These are phyloP conservation scores for Penicillium hesseltinei DNA, from an alignment of 2,329 filamentous ascomycete genomes.

Conservation along the genomic window DNA sequence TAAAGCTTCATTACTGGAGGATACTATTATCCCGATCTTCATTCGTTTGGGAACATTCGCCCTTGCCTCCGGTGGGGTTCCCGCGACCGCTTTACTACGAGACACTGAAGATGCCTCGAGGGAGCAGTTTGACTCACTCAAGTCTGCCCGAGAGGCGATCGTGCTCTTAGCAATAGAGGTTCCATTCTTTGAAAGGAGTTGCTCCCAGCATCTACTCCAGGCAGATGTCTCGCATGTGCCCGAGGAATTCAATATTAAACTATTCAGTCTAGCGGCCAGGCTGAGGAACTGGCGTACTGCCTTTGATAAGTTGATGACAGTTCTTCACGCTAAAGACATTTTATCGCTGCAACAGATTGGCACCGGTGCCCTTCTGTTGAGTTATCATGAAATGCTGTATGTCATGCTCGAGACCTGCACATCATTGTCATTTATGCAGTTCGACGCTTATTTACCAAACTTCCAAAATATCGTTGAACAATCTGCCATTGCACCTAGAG, in stretches of 20 bases:
- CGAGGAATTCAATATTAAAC: constrained; percentile 15
- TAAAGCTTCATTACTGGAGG: constrained; percentile 19
- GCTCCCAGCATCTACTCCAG: constrained; percentile 16
- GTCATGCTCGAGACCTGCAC: constrained; percentile 25
- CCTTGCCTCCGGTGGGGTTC: constrained; percentile 13
- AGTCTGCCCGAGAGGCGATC: constrained; percentile 28
- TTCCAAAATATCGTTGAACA: constrained; percentile 31
- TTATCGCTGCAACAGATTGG: constrained; percentile 16
- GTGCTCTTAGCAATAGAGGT: constrained; percentile 25
- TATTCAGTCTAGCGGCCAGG: constrained; percentile 14
- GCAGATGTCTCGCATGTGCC: constrained; percentile 11
- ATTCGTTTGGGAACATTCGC: constrained; percentile 28
- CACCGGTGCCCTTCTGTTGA: constrained; percentile 22
- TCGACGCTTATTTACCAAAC: constrained; percentile 23
- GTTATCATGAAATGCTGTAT: constrained; percentile 25
- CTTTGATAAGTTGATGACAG: constrained; percentile 21
- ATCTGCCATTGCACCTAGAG: constrained; percentile 21
- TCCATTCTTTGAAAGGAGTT: constrained; percentile 23
- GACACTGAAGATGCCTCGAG: constrained; percentile 10
- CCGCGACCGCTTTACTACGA: constrained; percentile 12
- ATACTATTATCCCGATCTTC: constrained; percentile 32
- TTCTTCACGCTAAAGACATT: neutral
- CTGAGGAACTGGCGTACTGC: constrained; percentile 26
- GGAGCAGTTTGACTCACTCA: constrained; percentile 21
- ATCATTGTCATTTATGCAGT: constrained; percentile 20